phyloP scores from a whole-genome alignment of 148 eudicot genomes.

The Chenopodium album region DNA sequence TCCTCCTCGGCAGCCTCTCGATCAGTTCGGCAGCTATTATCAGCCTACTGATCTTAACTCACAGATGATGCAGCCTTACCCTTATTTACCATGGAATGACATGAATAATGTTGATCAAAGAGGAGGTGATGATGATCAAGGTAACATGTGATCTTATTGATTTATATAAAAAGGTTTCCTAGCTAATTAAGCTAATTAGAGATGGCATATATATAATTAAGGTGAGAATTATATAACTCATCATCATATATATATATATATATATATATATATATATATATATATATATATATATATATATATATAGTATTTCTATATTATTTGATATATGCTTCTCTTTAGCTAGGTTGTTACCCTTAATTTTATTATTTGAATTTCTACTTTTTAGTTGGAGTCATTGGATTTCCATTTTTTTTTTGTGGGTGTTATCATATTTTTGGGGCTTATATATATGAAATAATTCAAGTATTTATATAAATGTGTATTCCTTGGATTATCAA shows the following conservation, averaged over 20 bases:
- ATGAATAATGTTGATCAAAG: conserved; percentile 23
- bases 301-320: background rate
- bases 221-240: conserved; percentile 14
- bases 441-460: conserved; percentile 18
- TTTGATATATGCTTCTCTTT: background rate
- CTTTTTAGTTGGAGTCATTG: conserved; percentile 2
- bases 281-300: no score
- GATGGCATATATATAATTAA: conserved; percentile 1
- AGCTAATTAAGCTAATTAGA: conserved; percentile 3
- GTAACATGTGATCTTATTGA: conserved; percentile 23
- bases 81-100: conserved; percentile 27
- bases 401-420: conserved; percentile 11
- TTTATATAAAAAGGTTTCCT: background rate
- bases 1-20: background rate
- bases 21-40: conserved; percentile 13
- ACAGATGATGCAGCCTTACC: conserved; percentile 5
- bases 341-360: conserved; percentile 3
- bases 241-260: background rate
- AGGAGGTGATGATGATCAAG: conserved; percentile 19
- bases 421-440: conserved; percentile 12
- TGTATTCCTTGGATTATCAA: background rate
- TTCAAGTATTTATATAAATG: background rate
- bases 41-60: background rate
- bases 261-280: no score
- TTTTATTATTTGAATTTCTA: background rate